Percentiles rank a stretch among this genome's conserved stretches.
Evolutionary conservation across 306 rosid species (phyloP).

Genomic region (Hippophae rhamnoides): DNA sequence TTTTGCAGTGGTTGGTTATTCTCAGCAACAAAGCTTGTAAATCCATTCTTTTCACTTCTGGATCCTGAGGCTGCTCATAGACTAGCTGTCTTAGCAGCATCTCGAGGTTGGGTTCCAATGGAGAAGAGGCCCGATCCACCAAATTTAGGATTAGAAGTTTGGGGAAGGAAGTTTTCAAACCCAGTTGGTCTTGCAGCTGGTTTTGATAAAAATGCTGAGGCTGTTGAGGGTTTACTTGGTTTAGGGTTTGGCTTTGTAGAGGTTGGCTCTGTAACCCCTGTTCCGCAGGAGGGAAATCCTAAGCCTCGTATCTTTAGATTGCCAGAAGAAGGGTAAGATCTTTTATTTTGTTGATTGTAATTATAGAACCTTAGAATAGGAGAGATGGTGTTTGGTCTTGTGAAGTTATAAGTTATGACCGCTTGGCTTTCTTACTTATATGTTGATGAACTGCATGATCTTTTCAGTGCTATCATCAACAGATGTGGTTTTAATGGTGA

Average conservation of each 20-base stretch:
- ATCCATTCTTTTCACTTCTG: conserved; percentile 85
- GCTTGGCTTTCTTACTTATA: conserved; percentile 10
- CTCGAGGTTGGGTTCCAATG: conserved; percentile 95
- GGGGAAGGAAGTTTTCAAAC: conserved; percentile 96
- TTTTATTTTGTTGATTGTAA: conserved; percentile 21
- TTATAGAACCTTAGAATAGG: conserved; percentile 2
- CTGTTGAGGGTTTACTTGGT: conserved; percentile 82
- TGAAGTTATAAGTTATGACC: neutral
- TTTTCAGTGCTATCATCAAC: conserved; percentile 80
- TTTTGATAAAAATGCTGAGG: conserved; percentile 93
- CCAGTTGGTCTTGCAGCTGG: conserved; percentile 98
- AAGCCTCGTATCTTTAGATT: conserved; percentile 89
- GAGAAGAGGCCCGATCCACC: conserved; percentile 81
- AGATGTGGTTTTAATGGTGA: conserved; percentile 94
- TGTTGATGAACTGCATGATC: conserved; percentile 15
- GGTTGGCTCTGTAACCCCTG: conserved; percentile 94
- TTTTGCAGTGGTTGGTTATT: conserved; percentile 90
- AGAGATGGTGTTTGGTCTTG: conserved; percentile 14
- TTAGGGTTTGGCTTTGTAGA: conserved; percentile 95
- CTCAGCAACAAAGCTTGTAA: conserved; percentile 83
- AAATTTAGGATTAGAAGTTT: conserved; percentile 70
- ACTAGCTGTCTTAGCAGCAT: conserved; percentile 80
- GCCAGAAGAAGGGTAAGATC: conserved; percentile 56
- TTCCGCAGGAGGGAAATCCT: conserved; percentile 93
- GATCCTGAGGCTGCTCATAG: conserved; percentile 87